Conservation (phyloP, 1,284 basidiomycete species). For the Puccinia hordei region DNA sequence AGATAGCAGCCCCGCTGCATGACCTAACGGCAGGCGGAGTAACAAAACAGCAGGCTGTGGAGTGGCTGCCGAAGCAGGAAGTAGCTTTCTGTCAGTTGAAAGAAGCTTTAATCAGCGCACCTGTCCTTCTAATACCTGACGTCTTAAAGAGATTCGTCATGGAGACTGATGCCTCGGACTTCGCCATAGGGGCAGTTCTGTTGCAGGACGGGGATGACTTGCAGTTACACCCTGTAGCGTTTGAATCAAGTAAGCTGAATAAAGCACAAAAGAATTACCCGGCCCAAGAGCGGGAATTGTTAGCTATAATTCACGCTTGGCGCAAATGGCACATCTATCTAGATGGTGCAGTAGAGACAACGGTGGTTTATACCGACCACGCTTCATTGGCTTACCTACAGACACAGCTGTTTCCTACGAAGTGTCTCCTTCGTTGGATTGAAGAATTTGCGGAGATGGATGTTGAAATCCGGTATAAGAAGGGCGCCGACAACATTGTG, state of each 20-base stretch:
- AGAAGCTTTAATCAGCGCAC: not conserved
- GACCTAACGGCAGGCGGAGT: too few species aligned
- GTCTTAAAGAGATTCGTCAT: too few species aligned
- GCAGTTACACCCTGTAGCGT: constrained; percentile 34
- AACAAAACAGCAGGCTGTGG: not conserved
- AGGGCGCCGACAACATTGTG: too few species aligned
- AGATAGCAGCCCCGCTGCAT: constrained; percentile 58
- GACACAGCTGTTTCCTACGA: too few species aligned
- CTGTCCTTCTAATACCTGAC: not conserved
- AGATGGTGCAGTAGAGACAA: not conserved
- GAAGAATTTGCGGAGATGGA: too few species aligned
- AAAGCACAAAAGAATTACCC: too few species aligned
- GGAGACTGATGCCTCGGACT: constrained; percentile 42
- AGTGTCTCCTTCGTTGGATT: too few species aligned
- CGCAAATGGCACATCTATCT: constrained; percentile 50
- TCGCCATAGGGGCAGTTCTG: constrained; percentile 38
- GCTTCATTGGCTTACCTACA: not conserved
- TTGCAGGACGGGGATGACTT: constrained; percentile 16
- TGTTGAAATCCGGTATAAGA: too few species aligned
- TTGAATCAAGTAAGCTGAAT: constrained; percentile 49
- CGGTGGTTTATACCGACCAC: not conserved
- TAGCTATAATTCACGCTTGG: constrained; percentile 51
- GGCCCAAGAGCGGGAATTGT: constrained; percentile 51
- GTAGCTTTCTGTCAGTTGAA: not conserved
- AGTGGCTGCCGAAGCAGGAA: constrained; percentile 5